phyloP scores from a whole-genome alignment of 306 rosid genomes.

The Quercus parvula region DNA sequence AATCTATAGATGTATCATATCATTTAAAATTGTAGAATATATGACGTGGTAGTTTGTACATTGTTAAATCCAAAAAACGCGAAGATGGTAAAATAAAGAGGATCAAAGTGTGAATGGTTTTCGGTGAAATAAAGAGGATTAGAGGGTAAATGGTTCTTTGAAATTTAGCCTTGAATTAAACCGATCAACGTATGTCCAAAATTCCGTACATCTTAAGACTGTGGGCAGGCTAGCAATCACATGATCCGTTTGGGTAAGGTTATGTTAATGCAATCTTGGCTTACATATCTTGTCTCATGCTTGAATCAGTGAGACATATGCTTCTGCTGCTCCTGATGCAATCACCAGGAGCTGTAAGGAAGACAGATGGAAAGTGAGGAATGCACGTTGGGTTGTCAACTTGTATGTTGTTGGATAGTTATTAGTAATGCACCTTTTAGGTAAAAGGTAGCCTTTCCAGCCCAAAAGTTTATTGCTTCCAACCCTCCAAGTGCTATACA shows the following conservation, averaged over 20 bases:
- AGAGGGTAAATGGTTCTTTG: background rate
- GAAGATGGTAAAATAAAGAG: too few species aligned
- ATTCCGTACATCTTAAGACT: background rate
- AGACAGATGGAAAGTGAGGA: slow-evolving; percentile 41
- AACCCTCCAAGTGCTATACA: background rate
- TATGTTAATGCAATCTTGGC: slow-evolving; percentile 21
- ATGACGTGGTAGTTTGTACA: too few species aligned
- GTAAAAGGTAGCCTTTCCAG: slow-evolving; percentile 47
- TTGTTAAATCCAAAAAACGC: too few species aligned
- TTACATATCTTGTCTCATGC: slow-evolving; percentile 15
- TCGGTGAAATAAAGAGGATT: too few species aligned
- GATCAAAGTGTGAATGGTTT: too few species aligned
- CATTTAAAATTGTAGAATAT: too few species aligned
- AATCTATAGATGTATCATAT: too few species aligned
- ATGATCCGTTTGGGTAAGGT: background rate
- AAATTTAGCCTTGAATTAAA: background rate
- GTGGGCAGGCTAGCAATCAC: background rate
- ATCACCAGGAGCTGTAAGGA: slow-evolving; percentile 24
- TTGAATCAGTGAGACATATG: background rate
- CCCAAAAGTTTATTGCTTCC: slow-evolving; percentile 18
- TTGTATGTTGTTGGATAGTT: slow-evolving; percentile 35
- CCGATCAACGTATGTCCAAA: background rate
- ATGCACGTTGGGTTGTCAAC: slow-evolving; percentile 56
- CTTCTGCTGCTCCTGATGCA: slow-evolving; percentile 22
- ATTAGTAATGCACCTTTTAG: slow-evolving; percentile 33